Conservation (phyloP, 1,284 basidiomycete species). For the Vanrija sp. region DNA sequence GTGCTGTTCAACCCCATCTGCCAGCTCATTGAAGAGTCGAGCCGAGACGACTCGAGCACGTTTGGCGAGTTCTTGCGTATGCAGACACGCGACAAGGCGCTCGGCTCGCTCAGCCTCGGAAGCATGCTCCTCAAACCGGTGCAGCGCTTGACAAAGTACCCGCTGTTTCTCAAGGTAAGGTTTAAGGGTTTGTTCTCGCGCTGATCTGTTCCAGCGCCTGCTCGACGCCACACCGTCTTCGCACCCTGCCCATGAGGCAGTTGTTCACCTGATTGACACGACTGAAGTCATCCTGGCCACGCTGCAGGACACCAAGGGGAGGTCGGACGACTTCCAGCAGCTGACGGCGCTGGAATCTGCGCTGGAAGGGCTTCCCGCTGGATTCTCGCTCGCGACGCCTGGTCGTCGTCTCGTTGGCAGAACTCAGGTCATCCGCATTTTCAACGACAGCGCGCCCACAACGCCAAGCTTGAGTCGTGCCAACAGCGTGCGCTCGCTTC, state of each 20-base stretch:
- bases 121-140: slow-evolving; percentile 71
- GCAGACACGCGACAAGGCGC: slow-evolving; percentile 64
- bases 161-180: slow-evolving; percentile 67
- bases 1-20: slow-evolving; percentile 64
- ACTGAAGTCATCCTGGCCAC: slow-evolving; percentile 66
- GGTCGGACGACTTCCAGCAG: slow-evolving; percentile 75
- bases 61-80: slow-evolving; percentile 80
- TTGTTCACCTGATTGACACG: slow-evolving; percentile 62
- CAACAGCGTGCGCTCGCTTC: slow-evolving; percentile 24
- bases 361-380: slow-evolving; percentile 60
- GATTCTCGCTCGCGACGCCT: slow-evolving; percentile 59
- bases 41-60: slow-evolving; percentile 58
- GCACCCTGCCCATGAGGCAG: slow-evolving; percentile 65
- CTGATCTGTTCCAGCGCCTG: slow-evolving; percentile 54
- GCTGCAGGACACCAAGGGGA: slow-evolving; percentile 73
- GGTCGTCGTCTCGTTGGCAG: slow-evolving; percentile 69
- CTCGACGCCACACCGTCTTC: slow-evolving; percentile 62
- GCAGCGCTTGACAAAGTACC: slow-evolving; percentile 66
- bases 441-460: slow-evolving; percentile 9
- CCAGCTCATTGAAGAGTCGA: slow-evolving; percentile 56
- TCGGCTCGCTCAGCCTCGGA: slow-evolving; percentile 63
- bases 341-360: slow-evolving; percentile 61
- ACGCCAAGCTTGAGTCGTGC: slow-evolving; percentile 15
- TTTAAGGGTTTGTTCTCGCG: background rate
- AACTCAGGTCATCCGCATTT: slow-evolving; percentile 55